Percentiles rank a stretch among this genome's conserved stretches.
Conservation (phyloP, 2,329 filamentous ascomycete species). For the Immersiporthe knoxdaviesiana region DNA sequence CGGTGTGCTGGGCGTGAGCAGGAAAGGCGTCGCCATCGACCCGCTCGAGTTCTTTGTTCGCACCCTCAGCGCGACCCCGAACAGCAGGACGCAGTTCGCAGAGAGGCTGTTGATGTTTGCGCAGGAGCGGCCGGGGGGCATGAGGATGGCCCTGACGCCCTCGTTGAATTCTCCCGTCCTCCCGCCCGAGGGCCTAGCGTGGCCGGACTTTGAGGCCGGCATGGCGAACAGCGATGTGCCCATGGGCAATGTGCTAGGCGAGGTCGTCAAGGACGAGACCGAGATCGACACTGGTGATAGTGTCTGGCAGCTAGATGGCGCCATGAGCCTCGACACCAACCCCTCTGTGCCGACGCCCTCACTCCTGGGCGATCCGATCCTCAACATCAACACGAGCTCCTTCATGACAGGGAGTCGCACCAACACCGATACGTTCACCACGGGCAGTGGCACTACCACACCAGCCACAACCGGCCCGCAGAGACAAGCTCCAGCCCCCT, state of each 20-base stretch:
- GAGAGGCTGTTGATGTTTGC: constrained; percentile 48
- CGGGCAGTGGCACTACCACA: constrained; percentile 8
- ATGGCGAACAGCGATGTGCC: constrained; percentile 5
- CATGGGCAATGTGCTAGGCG: constrained; percentile 23
- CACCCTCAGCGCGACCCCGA: constrained; percentile 48
- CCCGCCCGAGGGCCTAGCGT: constrained; percentile 25
- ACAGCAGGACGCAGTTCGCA: constrained; percentile 48
- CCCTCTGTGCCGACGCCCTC: constrained; percentile 5
- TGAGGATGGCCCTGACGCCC: constrained; percentile 41
- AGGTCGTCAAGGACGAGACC: constrained; percentile 27
- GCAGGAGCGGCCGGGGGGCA: constrained; percentile 43
- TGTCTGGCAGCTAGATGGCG: constrained; percentile 8
- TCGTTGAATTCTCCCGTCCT: constrained; percentile 33
- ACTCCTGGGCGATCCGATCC: constrained; percentile 24
- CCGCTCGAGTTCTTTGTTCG: constrained; percentile 50
- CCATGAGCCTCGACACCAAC: constrained; percentile 19
- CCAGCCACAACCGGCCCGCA: background rate
- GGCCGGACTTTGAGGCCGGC: background rate
- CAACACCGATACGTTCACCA: constrained; percentile 13
- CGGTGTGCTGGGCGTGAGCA: constrained; percentile 38
- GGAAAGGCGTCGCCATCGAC: constrained; percentile 42
- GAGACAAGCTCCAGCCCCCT: constrained; percentile 4
- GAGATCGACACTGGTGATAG: constrained; percentile 8
- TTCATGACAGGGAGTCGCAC: constrained; percentile 9
- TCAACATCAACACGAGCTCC: constrained; percentile 18